phyloP scores from a whole-genome alignment of 805 yeast genomes.

The Middelhovenomyces tepae region DNA sequence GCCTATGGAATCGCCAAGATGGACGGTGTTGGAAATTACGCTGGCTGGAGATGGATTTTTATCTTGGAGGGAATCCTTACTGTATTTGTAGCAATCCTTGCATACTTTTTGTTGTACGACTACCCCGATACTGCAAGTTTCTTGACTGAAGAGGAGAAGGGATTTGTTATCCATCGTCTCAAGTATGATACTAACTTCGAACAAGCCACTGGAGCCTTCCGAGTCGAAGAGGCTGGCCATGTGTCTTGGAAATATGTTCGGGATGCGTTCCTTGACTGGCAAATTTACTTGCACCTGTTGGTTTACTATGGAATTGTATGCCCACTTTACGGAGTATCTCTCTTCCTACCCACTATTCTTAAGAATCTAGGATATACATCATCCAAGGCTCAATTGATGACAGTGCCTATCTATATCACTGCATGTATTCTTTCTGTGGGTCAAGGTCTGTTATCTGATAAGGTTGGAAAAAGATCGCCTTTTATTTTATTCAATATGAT shows the following conservation, averaged over 20 bases:
- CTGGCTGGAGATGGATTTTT: slow-evolving; percentile 35
- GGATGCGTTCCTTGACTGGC: slow-evolving; percentile 4
- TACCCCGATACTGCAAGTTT: slow-evolving; percentile 30
- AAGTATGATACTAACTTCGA: slow-evolving; percentile 2
- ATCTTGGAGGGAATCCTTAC: slow-evolving; percentile 36
- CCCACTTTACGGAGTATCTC: slow-evolving; percentile 22
- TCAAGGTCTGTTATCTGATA: slow-evolving; percentile 16
- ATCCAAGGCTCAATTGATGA: slow-evolving; percentile 35
- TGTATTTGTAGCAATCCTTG: slow-evolving; percentile 26
- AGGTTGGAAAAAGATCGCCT: slow-evolving; percentile 26
- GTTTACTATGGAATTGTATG: background rate
- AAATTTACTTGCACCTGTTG: background rate
- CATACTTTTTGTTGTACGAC: slow-evolving; percentile 31
- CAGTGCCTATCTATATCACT: slow-evolving; percentile 38
- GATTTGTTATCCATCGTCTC: slow-evolving; percentile 27
- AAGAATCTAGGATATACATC: slow-evolving; percentile 36
- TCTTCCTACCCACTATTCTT: slow-evolving; percentile 39
- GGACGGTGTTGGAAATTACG: slow-evolving; percentile 30
- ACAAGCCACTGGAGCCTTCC: background rate
- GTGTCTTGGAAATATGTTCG: background rate
- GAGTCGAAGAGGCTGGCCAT: background rate
- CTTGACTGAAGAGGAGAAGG: slow-evolving; percentile 29
- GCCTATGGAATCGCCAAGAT: slow-evolving; percentile 39
- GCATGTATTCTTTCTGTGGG: slow-evolving; percentile 30
- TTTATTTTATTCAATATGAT: slow-evolving; percentile 15